Evolutionary conservation across 2,329 filamentous ascomycete species (phyloP).

Genomic region (Dissoconium aciculare): DNA sequence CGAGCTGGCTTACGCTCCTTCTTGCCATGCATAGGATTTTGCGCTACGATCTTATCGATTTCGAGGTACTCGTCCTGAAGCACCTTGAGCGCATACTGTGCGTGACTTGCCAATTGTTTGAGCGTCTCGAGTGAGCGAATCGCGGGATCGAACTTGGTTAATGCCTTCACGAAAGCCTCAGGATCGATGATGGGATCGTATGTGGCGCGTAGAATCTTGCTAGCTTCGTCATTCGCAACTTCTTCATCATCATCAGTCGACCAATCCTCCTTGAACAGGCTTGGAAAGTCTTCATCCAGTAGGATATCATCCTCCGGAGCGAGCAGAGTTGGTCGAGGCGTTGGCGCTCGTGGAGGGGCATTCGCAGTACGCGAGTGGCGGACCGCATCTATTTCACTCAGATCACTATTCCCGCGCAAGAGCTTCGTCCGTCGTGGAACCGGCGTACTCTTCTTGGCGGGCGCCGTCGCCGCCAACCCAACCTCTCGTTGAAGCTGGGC

Average conservation of each 20-base stretch:
- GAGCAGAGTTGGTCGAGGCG: constrained; percentile 20
- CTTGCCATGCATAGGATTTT: constrained; percentile 29
- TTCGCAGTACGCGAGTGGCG: background rate
- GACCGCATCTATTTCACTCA: background rate
- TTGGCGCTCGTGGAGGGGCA: constrained; percentile 14
- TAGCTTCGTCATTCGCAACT: constrained; percentile 22
- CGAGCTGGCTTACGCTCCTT: constrained; percentile 38
- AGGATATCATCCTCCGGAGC: constrained; percentile 21
- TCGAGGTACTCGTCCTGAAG: constrained; percentile 46
- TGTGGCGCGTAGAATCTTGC: constrained; percentile 26
- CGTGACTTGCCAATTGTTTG: constrained; percentile 41
- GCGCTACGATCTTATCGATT: constrained; percentile 39
- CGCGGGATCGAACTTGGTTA: constrained; percentile 29
- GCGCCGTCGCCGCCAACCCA: constrained; percentile 7
- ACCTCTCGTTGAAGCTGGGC: constrained; percentile 15
- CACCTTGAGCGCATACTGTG: constrained; percentile 35
- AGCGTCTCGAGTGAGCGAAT: constrained; percentile 38
- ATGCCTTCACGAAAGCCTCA: constrained; percentile 27
- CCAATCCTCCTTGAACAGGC: constrained; percentile 16
- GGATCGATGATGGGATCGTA: constrained; percentile 31
- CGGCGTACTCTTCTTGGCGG: background rate
- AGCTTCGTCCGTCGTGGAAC: background rate
- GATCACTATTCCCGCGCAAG: background rate
- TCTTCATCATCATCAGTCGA: constrained; percentile 13
- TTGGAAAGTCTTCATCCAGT: constrained; percentile 17